Percentiles rank a stretch among this genome's conserved stretches.
Evolutionary conservation across 2,329 filamentous ascomycete species (phyloP).

Genomic region (Trichoderma sp.): DNA sequence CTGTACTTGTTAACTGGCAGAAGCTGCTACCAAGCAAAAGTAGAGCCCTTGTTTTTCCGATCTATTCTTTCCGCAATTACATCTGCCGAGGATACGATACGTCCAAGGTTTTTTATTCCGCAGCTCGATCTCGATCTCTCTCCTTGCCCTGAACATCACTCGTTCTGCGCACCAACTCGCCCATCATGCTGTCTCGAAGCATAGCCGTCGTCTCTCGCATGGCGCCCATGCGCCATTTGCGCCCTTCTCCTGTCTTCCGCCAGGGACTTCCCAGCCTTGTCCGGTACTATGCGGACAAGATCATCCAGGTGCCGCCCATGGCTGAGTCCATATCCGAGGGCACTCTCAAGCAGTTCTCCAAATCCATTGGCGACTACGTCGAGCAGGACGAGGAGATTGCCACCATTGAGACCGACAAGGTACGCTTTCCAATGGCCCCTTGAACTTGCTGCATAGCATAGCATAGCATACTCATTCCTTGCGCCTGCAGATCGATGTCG

Average conservation of each 20-base stretch:
- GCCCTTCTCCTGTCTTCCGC: slow-evolving; percentile 26
- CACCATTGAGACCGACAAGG: slow-evolving; percentile 99
- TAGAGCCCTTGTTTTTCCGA: slow-evolving; percentile 16
- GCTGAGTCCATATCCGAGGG: slow-evolving; percentile 98
- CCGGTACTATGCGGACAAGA: slow-evolving; percentile 69
- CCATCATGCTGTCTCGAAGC: slow-evolving; percentile 14
- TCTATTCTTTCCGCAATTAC: background rate
- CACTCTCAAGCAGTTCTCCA: slow-evolving; percentile 92
- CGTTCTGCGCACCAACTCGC: background rate
- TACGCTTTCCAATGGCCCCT: slow-evolving; percentile 36
- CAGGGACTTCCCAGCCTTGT: slow-evolving; percentile 49
- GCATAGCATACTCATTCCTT: background rate
- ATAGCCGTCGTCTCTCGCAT: slow-evolving; percentile 10
- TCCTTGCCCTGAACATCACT: background rate
- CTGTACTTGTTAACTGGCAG: background rate
- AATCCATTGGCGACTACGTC: slow-evolving; percentile 88
- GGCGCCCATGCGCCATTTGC: slow-evolving; percentile 15
- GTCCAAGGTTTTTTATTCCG: slow-evolving; percentile 12
- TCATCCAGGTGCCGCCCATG: slow-evolving; percentile 96
- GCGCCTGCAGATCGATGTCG: slow-evolving; percentile 76
- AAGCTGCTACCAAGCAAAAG: background rate
- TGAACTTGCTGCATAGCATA: no score
- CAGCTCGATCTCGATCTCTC: background rate
- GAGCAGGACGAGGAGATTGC: slow-evolving; percentile 97
- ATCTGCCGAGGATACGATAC: slow-evolving; percentile 13